Conservation (phyloP, 164 flowering plant species). For the Paratinospora sagittata region DNA sequence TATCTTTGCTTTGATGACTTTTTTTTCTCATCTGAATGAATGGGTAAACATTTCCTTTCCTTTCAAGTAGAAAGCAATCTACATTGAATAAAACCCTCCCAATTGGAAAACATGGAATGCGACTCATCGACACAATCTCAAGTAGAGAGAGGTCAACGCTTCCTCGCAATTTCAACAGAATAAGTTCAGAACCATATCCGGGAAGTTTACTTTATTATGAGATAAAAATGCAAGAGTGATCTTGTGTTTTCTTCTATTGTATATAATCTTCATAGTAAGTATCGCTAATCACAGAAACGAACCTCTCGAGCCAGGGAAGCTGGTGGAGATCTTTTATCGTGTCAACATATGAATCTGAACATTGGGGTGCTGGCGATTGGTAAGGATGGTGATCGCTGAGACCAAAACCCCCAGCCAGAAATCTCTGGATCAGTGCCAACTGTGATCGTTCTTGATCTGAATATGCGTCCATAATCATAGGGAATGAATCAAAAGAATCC, state of each 20-base stretch:
- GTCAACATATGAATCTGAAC: conserved; percentile 77
- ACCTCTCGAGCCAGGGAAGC: conserved; percentile 97
- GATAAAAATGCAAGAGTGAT: not conserved
- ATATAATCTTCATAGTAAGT: conserved; percentile 71
- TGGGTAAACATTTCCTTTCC: not conserved
- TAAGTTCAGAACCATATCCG: not conserved
- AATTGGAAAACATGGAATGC: not conserved
- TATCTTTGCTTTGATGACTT: not conserved
- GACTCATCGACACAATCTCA: not conserved
- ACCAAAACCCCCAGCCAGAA: conserved; percentile 82
- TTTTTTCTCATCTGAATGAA: not conserved
- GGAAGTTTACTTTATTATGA: not conserved
- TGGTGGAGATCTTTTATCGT: conserved; percentile 90
- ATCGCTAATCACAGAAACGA: conserved; percentile 91
- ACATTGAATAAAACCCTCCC: not conserved
- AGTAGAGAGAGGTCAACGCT: not conserved
- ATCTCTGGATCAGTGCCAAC: conserved; percentile 76
- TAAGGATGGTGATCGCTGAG: conserved; percentile 58
- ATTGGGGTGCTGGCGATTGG: conserved; percentile 77
- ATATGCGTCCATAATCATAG: conserved; percentile 62
- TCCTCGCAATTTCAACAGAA: not conserved
- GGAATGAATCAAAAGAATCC: conserved; percentile 71
- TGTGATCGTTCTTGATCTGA: conserved; percentile 88
- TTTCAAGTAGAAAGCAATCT: conserved; percentile 1
- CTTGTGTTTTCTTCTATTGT: conserved; percentile 1